These are phyloP conservation scores for Claviceps sp. DNA, from an alignment of 2,329 filamentous ascomycete species.

Conservation along the genomic window DNA sequence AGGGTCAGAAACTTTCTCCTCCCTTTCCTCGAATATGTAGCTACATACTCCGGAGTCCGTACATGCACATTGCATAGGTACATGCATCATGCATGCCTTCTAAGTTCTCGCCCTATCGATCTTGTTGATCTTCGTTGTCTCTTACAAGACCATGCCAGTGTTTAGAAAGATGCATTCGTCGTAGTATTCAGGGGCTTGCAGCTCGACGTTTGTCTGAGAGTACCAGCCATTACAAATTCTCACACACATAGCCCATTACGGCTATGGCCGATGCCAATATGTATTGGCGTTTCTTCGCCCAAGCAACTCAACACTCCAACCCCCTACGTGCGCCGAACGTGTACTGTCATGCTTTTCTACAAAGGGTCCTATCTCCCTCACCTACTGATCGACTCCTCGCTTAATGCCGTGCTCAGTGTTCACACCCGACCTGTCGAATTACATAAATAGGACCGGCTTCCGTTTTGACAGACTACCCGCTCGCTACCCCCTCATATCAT, in stretches of 20 bases:
- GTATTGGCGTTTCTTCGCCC: slow-evolving; percentile 1
- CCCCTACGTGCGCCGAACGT: not conserved
- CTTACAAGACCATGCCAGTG: slow-evolving; percentile 2
- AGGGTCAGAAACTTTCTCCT: not conserved
- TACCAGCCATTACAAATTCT: slow-evolving; percentile 4
- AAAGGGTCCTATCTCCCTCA: not conserved
- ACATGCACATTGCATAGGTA: not conserved
- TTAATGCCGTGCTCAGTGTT: too few species aligned
- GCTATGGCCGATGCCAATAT: slow-evolving; percentile 1
- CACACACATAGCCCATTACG: not conserved
- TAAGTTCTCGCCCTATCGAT: too few species aligned
- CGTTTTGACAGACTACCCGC: not conserved
- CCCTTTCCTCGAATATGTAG: not conserved
- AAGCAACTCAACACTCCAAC: not conserved
- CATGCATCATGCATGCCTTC: too few species aligned
- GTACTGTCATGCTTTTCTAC: not conserved
- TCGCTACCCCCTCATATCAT: too few species aligned
- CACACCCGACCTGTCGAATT: not conserved
- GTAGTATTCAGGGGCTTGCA: slow-evolving; percentile 1
- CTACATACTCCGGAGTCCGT: not conserved
- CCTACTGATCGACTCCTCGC: too few species aligned
- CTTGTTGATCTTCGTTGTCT: not conserved
- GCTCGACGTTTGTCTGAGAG: slow-evolving; percentile 2
- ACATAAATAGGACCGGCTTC: not conserved
- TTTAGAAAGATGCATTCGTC: not conserved